A percentile compares a stretch with the other conserved stretches of the same genome.
phyloP scores from a whole-genome alignment of 1,284 basidiomycete species.

The Hypsizygus ulmarius region DNA sequence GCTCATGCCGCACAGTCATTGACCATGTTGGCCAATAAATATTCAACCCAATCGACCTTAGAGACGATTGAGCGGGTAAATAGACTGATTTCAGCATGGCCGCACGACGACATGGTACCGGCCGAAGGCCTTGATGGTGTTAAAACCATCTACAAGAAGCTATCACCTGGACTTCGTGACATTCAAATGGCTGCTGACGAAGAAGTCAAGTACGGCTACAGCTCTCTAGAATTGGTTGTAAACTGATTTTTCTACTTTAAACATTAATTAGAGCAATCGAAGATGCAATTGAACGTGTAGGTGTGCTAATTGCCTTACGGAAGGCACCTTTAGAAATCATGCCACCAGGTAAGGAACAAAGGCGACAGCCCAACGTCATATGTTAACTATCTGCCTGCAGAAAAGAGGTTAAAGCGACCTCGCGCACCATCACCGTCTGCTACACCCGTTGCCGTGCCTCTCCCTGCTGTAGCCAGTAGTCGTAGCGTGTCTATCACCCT shows the following conservation, averaged over 20 bases:
- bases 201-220: conserved; percentile 57
- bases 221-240: conserved; percentile 2
- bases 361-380: conserved; percentile 2
- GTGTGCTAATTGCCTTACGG: conserved; percentile 66
- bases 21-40: conserved; percentile 50
- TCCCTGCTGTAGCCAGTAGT: conserved; percentile 34
- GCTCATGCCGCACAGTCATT: conserved; percentile 59
- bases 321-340: conserved; percentile 57
- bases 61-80: conserved; percentile 71
- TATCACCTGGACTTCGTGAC: conserved; percentile 57
- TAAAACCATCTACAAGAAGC: conserved; percentile 60
- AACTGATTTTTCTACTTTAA: conserved; percentile 8
- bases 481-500: conserved; percentile 53
- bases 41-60: conserved; percentile 44
- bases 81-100: conserved; percentile 67
- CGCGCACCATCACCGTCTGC: conserved; percentile 64
- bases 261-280: conserved; percentile 56
- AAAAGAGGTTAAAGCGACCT: conserved; percentile 75
- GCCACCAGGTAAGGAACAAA: conserved; percentile 46
- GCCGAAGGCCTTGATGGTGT: conserved; percentile 65
- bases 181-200: conserved; percentile 57
- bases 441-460: conserved; percentile 38
- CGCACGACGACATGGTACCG: conserved; percentile 62
- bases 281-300: conserved; percentile 64
- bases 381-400: conserved; percentile 29